phyloP scores from a whole-genome alignment of 352 stramenopile species.

The Phytopythium vexans region DNA sequence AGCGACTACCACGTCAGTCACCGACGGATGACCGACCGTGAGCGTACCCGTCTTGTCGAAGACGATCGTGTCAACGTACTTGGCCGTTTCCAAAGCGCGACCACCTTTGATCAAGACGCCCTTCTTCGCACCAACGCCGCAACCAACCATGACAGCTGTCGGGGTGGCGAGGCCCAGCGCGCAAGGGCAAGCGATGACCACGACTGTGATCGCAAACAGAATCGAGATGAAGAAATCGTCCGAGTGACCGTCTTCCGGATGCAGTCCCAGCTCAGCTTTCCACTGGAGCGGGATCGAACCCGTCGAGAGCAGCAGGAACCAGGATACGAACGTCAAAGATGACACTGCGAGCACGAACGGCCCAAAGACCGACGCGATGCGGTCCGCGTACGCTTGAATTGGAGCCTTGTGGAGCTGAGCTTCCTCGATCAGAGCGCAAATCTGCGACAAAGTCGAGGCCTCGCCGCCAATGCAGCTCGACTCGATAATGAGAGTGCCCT shows the following conservation, averaged over 20 bases:
- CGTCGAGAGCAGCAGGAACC: conserved; percentile 46
- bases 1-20: conserved; percentile 74
- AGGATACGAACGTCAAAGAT: conserved; percentile 58
- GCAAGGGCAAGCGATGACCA: conserved; percentile 87
- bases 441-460: conserved; percentile 69
- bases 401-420: conserved; percentile 87
- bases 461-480: conserved; percentile 70
- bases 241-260: conserved; percentile 39
- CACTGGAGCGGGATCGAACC: conserved; percentile 50
- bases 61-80: conserved; percentile 84
- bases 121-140: conserved; percentile 81
- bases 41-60: conserved; percentile 95
- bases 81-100: conserved; percentile 70
- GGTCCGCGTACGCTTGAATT: conserved; percentile 84
- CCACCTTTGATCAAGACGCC: conserved; percentile 90
- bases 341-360: conserved; percentile 62
- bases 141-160: conserved; percentile 87
- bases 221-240: conserved; percentile 75
- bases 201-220: conserved; percentile 85
- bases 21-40: conserved; percentile 77
- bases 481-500: conserved; percentile 85
- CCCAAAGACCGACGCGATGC: conserved; percentile 59
- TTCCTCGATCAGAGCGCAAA: conserved; percentile 82
- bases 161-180: conserved; percentile 80
- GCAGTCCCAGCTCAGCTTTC: conserved; percentile 47